Evolutionary conservation across 2,329 filamentous ascomycete species (phyloP).

Genomic region (Microsporum canis): DNA sequence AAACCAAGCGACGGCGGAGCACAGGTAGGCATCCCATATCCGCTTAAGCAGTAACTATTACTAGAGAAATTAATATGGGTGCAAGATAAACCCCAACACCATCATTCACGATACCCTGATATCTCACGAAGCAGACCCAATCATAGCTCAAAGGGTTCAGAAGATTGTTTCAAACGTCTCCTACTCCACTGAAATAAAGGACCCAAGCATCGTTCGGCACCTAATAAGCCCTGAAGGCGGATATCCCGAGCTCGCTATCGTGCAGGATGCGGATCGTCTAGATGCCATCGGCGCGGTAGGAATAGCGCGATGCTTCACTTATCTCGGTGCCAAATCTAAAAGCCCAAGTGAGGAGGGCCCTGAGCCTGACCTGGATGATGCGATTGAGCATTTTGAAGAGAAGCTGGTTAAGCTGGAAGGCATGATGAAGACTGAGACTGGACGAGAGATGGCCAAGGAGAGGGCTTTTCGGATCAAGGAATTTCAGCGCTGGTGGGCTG

Average conservation of each 20-base stretch:
- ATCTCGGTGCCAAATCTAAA: conserved; percentile 50
- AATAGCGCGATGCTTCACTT: conserved; percentile 67
- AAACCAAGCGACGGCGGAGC: background rate
- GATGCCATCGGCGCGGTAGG: conserved; percentile 84
- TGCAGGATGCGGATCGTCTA: conserved; percentile 87
- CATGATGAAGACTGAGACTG: conserved; percentile 52
- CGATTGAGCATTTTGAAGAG: conserved; percentile 63
- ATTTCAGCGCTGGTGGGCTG: conserved; percentile 46
- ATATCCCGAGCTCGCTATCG: conserved; percentile 66
- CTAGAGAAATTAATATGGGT: conserved; percentile 6
- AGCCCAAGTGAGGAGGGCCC: conserved; percentile 19
- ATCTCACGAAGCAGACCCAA: conserved; percentile 40
- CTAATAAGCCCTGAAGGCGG: conserved; percentile 41
- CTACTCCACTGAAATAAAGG: conserved; percentile 60
- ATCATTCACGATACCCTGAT: conserved; percentile 23
- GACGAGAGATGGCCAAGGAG: conserved; percentile 39
- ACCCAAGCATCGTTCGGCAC: conserved; percentile 48
- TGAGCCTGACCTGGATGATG: conserved; percentile 46
- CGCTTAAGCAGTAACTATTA: background rate
- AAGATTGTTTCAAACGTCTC: conserved; percentile 64
- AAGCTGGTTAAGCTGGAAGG: conserved; percentile 57
- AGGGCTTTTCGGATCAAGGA: conserved; percentile 39
- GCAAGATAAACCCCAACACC: conserved; percentile 17
- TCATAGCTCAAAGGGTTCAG: conserved; percentile 57
- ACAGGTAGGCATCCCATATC: conserved; percentile 12